These are phyloP conservation scores for Gossypium davidsonii DNA, from an alignment of 441 rosid species.

Conservation along the genomic window DNA sequence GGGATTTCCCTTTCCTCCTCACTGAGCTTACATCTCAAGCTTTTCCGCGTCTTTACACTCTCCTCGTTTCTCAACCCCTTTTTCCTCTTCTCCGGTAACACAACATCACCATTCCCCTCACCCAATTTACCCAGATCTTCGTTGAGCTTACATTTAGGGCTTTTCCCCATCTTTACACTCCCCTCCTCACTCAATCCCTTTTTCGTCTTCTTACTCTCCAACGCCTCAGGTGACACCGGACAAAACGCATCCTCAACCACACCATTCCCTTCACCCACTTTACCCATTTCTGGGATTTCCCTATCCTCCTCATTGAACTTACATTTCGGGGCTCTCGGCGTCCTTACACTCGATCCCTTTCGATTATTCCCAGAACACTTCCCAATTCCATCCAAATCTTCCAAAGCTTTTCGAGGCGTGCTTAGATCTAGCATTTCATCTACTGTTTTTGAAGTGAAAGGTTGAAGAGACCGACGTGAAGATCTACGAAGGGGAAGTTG, in stretches of 20 bases:
- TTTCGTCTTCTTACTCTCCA: too few species aligned
- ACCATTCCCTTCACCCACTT: not conserved
- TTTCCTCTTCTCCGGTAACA: too few species aligned
- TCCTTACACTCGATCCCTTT: not conserved
- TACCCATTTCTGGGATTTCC: not conserved
- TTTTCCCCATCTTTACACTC: too few species aligned
- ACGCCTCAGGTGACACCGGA: too few species aligned
- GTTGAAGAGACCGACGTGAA: conserved; percentile 37
- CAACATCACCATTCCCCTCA: too few species aligned
- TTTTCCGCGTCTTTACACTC: not conserved
- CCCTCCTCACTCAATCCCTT: too few species aligned
- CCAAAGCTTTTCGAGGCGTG: conserved; percentile 20
- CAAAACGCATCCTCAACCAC: too few species aligned
- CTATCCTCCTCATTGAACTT: conserved; percentile 5
- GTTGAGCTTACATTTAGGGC: too few species aligned
- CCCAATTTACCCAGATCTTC: too few species aligned
- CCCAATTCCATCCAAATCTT: conserved; percentile 2
- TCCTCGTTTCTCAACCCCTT: conserved; percentile 1
- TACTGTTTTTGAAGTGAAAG: conserved; percentile 5
- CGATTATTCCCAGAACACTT: not conserved
- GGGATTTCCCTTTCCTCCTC: conserved; percentile 4
- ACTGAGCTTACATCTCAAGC: not conserved
- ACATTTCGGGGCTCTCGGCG: not conserved
- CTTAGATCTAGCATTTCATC: conserved; percentile 15
- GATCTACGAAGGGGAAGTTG: conserved; percentile 59